phyloP scores from a whole-genome alignment of 805 yeast species.

The Yamadazyma paraphyllophila region DNA sequence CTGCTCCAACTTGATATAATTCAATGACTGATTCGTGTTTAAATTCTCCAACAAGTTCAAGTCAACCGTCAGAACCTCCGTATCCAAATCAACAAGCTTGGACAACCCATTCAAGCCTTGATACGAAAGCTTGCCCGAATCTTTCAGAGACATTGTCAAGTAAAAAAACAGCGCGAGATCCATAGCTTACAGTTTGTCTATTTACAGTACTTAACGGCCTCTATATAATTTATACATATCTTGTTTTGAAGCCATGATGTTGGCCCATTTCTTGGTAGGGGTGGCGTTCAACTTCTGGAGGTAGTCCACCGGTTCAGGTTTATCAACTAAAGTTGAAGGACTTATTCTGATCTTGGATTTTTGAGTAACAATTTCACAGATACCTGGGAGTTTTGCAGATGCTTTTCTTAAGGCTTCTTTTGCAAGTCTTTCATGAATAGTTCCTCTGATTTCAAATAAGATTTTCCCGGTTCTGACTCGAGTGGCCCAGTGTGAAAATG shows the following conservation, averaged over 20 bases:
- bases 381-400: slow-evolving; percentile 87
- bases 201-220: slow-evolving; percentile 47
- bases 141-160: slow-evolving; percentile 26
- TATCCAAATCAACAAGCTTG: slow-evolving; percentile 37
- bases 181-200: background rate
- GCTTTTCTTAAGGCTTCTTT: slow-evolving; percentile 89
- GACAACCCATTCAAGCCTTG: slow-evolving; percentile 31
- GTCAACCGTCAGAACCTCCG: slow-evolving; percentile 41
- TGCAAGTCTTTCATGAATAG: slow-evolving; percentile 85
- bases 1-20: slow-evolving; percentile 45
- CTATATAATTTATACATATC: slow-evolving; percentile 57
- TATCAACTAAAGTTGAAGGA: slow-evolving; percentile 50
- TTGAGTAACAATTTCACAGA: slow-evolving; percentile 75
- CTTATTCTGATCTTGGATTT: slow-evolving; percentile 72
- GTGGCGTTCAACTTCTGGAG: slow-evolving; percentile 50
- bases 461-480: slow-evolving; percentile 96
- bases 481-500: slow-evolving; percentile 95
- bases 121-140: slow-evolving; percentile 21
- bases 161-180: too few relatives aligned
- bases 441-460: slow-evolving; percentile 78
- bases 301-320: slow-evolving; percentile 49
- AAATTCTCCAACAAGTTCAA: slow-evolving; percentile 51
- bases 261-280: slow-evolving; percentile 66
- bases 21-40: slow-evolving; percentile 57
- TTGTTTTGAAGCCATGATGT: slow-evolving; percentile 48